phyloP scores from a whole-genome alignment of 1,284 basidiomycete species.

The Cryptococcus deneoformans region DNA sequence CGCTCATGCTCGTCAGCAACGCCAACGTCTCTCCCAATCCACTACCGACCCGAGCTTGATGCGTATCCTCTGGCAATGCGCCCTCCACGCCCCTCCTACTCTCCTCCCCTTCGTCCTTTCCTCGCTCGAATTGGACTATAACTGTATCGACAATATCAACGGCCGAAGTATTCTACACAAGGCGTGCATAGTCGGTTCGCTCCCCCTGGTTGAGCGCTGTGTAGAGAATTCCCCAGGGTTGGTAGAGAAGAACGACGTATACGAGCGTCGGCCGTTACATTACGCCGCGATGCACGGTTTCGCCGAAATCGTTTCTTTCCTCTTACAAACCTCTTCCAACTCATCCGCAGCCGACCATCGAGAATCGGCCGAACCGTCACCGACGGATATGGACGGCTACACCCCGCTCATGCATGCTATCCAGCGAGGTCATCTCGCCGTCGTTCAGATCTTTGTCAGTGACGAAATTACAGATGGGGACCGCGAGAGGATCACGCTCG shows the following conservation, averaged over 20 bases:
- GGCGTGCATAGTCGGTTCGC: conserved; percentile 78
- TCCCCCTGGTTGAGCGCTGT: conserved; percentile 79
- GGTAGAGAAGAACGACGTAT: conserved; percentile 55
- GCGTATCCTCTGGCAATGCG: conserved; percentile 86
- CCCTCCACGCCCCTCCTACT: conserved; percentile 71
- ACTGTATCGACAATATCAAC: conserved; percentile 95
- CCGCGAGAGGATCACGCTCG: conserved; percentile 57
- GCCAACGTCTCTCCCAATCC: not conserved
- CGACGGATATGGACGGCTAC: conserved; percentile 89
- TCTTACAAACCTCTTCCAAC: conserved; percentile 53
- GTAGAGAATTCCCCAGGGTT: conserved; percentile 56
- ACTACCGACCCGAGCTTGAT: conserved; percentile 52
- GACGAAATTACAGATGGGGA: too few species aligned
- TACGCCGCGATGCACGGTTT: conserved; percentile 96
- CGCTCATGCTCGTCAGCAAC: conserved; percentile 56
- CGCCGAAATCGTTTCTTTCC: conserved; percentile 67
- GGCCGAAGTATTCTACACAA: conserved; percentile 94
- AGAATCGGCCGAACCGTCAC: conserved; percentile 58
- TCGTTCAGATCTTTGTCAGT: conserved; percentile 68
- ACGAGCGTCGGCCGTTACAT: conserved; percentile 89
- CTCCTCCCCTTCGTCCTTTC: conserved; percentile 71
- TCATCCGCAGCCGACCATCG: too few species aligned
- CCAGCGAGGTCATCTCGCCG: conserved; percentile 76
- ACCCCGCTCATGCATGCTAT: conserved; percentile 92
- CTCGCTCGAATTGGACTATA: conserved; percentile 80